Conservation (phyloP, 2,329 filamentous ascomycete species). For the Albifimbria verrucaria region DNA sequence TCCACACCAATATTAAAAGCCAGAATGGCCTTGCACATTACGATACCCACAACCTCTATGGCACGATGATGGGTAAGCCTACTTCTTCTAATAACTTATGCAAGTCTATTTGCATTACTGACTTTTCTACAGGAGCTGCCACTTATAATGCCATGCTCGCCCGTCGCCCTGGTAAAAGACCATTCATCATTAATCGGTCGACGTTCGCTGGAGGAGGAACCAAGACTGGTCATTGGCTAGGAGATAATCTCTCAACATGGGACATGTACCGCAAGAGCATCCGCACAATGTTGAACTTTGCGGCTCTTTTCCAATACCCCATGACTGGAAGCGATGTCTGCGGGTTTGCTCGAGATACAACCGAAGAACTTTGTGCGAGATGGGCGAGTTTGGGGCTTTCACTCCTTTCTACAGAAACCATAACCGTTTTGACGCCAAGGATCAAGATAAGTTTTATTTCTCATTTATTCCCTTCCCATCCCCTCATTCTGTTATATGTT, state of each 20-base stretch:
- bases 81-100: neutral
- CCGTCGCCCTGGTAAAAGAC: conserved; percentile 65
- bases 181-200: conserved; percentile 80
- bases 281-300: conserved; percentile 72
- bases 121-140: conserved; percentile 38
- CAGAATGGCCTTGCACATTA: conserved; percentile 72
- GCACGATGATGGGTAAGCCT: conserved; percentile 63
- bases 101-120: too few species aligned
- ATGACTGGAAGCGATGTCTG: conserved; percentile 64
- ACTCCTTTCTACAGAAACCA: conserved; percentile 71
- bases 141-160: conserved; percentile 69
- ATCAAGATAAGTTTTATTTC: conserved; percentile 40
- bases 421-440: conserved; percentile 40
- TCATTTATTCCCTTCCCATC: neutral
- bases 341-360: conserved; percentile 66
- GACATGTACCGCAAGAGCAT: conserved; percentile 74
- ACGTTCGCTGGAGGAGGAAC: conserved; percentile 76
- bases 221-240: conserved; percentile 80
- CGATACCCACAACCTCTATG: conserved; percentile 78
- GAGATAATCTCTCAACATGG: conserved; percentile 70
- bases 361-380: conserved; percentile 61
- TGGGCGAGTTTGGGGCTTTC: conserved; percentile 70
- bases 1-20: conserved; percentile 76
- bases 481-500: too few species aligned
- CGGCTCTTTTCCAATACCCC: conserved; percentile 64